Conservation (phyloP, 768 basidiomycete species). For the Psilocybe cyanescens region DNA sequence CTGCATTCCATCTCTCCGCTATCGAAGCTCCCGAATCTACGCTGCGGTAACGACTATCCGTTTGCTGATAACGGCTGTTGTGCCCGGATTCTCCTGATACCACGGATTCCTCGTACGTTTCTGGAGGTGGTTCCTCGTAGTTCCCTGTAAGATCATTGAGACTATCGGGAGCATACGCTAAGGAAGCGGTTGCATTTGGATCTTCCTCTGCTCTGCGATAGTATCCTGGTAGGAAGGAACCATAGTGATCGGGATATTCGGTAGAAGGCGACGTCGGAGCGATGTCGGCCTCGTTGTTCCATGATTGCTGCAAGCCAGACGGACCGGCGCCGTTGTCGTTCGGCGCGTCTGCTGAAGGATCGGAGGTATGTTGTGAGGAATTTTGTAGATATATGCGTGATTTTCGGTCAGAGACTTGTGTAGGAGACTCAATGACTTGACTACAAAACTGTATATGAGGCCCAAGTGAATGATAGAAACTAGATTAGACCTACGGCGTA, state of each 20-base stretch:
- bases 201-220: constrained; percentile 23
- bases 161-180: constrained; percentile 17
- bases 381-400: constrained; percentile 15
- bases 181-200: constrained; percentile 24
- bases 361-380: constrained; percentile 6
- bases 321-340: constrained; percentile 19
- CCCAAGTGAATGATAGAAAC: not conserved
- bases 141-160: constrained; percentile 10
- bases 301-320: constrained; percentile 10
- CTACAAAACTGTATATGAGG: not conserved
- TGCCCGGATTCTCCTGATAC: constrained; percentile 1
- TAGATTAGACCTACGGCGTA: constrained; percentile 12
- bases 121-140: constrained; percentile 20
- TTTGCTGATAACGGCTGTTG: not conserved
- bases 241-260: constrained; percentile 26
- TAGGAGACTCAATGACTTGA: constrained; percentile 4
- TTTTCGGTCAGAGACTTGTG: constrained; percentile 5
- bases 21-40: constrained; percentile 16
- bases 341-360: not conserved
- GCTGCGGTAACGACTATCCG: constrained; percentile 6
- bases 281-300: constrained; percentile 9
- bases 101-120: constrained; percentile 16
- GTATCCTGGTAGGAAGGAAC: constrained; percentile 24
- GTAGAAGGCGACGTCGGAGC: constrained; percentile 23
- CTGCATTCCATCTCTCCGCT: constrained; percentile 12